Evolutionary conservation across 192 early-diverging fungal genomes (phyloP).

Genomic region (Podila clonocystis): DNA sequence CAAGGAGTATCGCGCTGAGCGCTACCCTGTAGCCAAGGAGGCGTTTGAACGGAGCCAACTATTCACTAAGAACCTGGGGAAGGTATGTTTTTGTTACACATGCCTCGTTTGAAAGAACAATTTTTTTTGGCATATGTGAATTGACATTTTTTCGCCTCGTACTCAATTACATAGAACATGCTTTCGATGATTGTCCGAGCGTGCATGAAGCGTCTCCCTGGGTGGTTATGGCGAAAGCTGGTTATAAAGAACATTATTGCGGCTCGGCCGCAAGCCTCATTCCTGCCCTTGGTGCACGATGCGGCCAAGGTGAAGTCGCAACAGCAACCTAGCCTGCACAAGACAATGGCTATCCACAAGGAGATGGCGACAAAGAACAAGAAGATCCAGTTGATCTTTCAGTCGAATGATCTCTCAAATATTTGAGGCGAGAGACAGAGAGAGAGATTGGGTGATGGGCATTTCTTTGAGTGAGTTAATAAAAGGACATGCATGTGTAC

Average conservation of each 20-base stretch:
- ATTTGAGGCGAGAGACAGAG: too few relatives aligned
- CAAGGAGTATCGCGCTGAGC: neutral
- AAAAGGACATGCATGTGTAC: too few relatives aligned
- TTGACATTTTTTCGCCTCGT: neutral
- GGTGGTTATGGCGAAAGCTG: neutral
- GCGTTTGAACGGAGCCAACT: neutral
- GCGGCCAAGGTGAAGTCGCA: neutral
- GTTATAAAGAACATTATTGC: neutral
- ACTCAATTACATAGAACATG: neutral
- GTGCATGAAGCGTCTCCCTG: neutral
- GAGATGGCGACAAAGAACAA: neutral
- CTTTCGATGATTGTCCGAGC: neutral
- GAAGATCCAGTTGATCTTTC: neutral
- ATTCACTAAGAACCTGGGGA: neutral
- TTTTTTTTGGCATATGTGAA: too few relatives aligned
- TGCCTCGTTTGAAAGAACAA: neutral
- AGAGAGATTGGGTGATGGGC: too few relatives aligned
- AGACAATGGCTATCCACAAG: neutral
- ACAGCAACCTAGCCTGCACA: neutral
- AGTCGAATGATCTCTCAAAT: too few relatives aligned
- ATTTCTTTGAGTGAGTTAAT: too few relatives aligned
- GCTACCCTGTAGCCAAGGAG: neutral
- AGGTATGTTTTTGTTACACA: neutral
- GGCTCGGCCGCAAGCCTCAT: neutral
- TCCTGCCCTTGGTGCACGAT: neutral